A percentile compares a stretch with the other conserved stretches of the same genome.
Conservation (phyloP, 2,329 filamentous ascomycete species). For the Fusarium transvaalense region DNA sequence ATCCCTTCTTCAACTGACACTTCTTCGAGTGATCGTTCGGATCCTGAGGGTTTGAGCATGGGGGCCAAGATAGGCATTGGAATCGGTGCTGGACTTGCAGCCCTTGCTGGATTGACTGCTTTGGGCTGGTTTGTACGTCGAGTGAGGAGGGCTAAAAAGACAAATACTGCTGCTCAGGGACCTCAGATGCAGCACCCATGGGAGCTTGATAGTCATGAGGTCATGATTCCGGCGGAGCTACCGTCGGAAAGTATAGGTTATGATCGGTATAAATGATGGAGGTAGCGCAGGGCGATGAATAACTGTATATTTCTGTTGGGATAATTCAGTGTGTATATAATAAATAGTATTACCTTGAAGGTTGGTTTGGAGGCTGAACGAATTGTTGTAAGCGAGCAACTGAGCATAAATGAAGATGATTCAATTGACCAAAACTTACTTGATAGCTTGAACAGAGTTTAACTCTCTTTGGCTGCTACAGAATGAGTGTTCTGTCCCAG, state of each 20-base stretch:
- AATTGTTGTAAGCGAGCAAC: too few species aligned
- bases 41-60: not conserved
- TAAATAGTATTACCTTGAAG: too few species aligned
- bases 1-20: fast-evolving
- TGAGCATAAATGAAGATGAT: too few species aligned
- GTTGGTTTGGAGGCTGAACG: too few species aligned
- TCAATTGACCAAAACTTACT: too few species aligned
- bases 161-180: not conserved
- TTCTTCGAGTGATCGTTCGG: not conserved
- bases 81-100: not conserved
- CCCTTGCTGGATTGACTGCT: not conserved
- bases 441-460: too few species aligned
- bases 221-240: not conserved
- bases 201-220: not conserved
- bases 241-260: not conserved
- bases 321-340: too few species aligned
- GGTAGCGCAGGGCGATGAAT: too few species aligned
- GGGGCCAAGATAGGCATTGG: conserved; percentile 3
- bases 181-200: not conserved
- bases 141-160: conserved; percentile 4
- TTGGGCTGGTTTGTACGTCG: not conserved
- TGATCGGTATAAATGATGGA: not conserved
- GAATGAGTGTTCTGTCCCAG: too few species aligned
- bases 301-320: too few species aligned
- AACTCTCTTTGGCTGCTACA: too few species aligned